These are phyloP conservation scores for Cutaneotrichosporon cutaneum DNA, from an alignment of 1,284 basidiomycete genomes.

Conservation along the genomic window DNA sequence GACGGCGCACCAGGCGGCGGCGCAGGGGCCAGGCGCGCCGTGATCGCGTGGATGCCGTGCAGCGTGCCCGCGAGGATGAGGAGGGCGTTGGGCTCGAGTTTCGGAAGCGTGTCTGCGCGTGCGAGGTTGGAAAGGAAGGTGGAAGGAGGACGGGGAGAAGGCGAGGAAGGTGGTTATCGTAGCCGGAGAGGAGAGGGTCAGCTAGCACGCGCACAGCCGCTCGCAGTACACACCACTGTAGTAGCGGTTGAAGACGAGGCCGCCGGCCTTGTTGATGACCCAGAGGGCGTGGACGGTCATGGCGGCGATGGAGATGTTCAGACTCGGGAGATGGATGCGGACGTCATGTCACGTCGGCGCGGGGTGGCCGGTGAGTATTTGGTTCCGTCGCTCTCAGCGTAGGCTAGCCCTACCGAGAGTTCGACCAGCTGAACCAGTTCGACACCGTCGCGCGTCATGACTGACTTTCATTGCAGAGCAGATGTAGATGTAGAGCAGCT, in stretches of 20 bases:
- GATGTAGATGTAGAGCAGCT: too few species aligned
- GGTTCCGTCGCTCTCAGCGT: not conserved
- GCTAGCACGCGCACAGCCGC: not conserved
- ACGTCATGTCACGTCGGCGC: slow-evolving; percentile 4
- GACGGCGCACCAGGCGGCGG: slow-evolving; percentile 77
- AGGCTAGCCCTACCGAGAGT: not conserved
- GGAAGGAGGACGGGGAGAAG: not conserved
- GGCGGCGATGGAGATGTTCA: not conserved
- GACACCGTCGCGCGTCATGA: too few species aligned
- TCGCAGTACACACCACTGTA: slow-evolving; percentile 66
- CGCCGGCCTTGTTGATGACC: slow-evolving; percentile 99
- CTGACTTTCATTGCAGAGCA: too few species aligned
- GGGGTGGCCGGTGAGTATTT: not conserved
- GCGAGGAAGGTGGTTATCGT: slow-evolving; percentile 14
- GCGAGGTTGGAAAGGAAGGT: not conserved
- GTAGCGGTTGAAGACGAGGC: slow-evolving; percentile 88
- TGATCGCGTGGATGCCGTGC: slow-evolving; percentile 98
- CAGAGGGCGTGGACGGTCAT: slow-evolving; percentile 52
- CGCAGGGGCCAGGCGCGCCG: slow-evolving; percentile 81
- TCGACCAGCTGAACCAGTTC: not conserved
- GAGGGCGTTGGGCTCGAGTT: slow-evolving; percentile 91
- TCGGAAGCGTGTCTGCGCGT: slow-evolving; percentile 75
- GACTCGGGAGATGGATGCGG: not conserved
- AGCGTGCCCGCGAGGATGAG: slow-evolving; percentile 95
- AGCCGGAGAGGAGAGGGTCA: too few species aligned